These are phyloP conservation scores for Rauvolfia tetraphylla DNA, from an alignment of 257 asterid species.

Conservation along the genomic window DNA sequence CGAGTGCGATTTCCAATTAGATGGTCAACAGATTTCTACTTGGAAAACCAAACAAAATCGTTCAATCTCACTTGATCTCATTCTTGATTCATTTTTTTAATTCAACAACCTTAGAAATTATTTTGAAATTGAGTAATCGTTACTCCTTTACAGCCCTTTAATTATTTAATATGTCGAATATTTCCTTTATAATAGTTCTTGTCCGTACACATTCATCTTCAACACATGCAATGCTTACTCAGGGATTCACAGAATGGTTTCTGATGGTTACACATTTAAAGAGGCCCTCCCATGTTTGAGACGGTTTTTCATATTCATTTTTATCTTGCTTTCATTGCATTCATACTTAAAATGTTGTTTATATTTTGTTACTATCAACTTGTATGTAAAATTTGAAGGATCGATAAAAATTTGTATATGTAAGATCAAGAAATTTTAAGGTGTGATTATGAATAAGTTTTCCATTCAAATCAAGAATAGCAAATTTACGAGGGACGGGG, in stretches of 20 bases:
- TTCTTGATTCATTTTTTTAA: constrained; percentile 14
- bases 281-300: background rate
- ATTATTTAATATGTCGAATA: constrained; percentile 47
- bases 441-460: too few relatives aligned
- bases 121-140: constrained; percentile 32
- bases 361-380: background rate
- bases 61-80: constrained; percentile 35
- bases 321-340: too few relatives aligned
- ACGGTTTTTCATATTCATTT: too few relatives aligned
- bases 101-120: background rate
- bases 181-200: constrained; percentile 23
- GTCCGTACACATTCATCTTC: constrained; percentile 51
- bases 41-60: constrained; percentile 54
- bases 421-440: too few relatives aligned
- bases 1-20: constrained; percentile 64
- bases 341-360: background rate
- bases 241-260: constrained; percentile 40
- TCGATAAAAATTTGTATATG: too few relatives aligned
- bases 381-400: background rate
- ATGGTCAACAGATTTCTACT: constrained; percentile 78
- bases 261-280: constrained; percentile 14
- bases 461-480: too few relatives aligned
- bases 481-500: too few relatives aligned
- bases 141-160: constrained; percentile 29
- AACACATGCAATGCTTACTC: constrained; percentile 42